phyloP scores from a whole-genome alignment of 106 monocot species.

The Posidonia australis region DNA sequence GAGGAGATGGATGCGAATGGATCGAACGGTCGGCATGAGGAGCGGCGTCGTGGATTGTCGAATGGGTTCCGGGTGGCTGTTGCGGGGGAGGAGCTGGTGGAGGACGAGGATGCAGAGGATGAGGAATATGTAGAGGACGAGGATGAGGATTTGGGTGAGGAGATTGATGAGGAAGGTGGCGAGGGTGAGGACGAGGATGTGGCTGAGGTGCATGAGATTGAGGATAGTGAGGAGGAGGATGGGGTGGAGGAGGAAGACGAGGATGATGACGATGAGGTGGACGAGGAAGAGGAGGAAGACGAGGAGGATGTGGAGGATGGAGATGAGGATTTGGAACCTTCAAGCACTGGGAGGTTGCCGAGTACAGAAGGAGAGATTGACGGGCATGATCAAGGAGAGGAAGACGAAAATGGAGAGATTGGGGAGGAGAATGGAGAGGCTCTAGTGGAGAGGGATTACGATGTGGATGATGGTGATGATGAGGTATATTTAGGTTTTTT shows the following conservation, averaged over 20 bases:
- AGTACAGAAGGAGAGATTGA: slow-evolving; percentile 59
- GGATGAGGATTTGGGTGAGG: slow-evolving; percentile 46
- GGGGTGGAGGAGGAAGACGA: slow-evolving; percentile 29
- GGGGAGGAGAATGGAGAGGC: slow-evolving; percentile 51
- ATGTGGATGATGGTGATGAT: slow-evolving; percentile 52
- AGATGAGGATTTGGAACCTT: slow-evolving; percentile 21
- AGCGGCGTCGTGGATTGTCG: slow-evolving; percentile 15
- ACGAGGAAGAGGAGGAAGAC: slow-evolving; percentile 27
- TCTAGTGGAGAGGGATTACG: slow-evolving; percentile 24
- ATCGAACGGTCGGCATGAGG: neutral
- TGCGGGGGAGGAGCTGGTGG: slow-evolving; percentile 29
- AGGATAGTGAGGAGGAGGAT: slow-evolving; percentile 45
- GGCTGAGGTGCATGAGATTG: slow-evolving; percentile 44
- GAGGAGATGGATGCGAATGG: slow-evolving; percentile 47
- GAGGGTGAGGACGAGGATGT: slow-evolving; percentile 48
- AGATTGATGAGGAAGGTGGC: slow-evolving; percentile 44
- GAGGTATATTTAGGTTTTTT: slow-evolving; percentile 48
- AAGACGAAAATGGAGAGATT: slow-evolving; percentile 60
- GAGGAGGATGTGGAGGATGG: slow-evolving; percentile 34
- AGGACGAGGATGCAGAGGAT: slow-evolving; percentile 42
- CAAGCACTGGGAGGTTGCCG: slow-evolving; percentile 15
- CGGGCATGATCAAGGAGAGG: slow-evolving; percentile 53
- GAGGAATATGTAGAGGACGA: slow-evolving; percentile 54
- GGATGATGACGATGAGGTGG: slow-evolving; percentile 14
- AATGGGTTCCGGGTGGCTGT: slow-evolving; percentile 58